phyloP scores from a whole-genome alignment of 2,329 filamentous ascomycete species.

The Nigrospora osmanthi region DNA sequence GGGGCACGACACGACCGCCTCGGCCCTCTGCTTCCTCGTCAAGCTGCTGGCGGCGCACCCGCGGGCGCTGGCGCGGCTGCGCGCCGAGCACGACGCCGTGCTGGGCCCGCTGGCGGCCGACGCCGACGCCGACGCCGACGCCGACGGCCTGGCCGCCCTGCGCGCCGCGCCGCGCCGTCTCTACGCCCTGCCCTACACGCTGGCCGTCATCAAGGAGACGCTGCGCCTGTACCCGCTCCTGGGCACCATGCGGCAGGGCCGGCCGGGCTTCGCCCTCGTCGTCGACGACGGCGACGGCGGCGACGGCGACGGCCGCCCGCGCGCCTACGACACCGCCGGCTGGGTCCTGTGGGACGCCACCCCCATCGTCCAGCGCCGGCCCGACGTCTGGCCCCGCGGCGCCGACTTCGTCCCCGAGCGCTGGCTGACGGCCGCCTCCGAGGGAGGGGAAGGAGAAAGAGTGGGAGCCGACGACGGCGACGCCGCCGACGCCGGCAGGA shows the following conservation, averaged over 20 bases:
- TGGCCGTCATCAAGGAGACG: conserved; percentile 28
- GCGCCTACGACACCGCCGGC: conserved; percentile 16
- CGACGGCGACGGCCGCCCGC: conserved; percentile 19
- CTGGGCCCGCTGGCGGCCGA: conserved; percentile 18
- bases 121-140: conserved; percentile 11
- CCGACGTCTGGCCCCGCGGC: conserved; percentile 21
- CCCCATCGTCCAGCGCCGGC: conserved; percentile 24
- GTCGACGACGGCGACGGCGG: conserved; percentile 28
- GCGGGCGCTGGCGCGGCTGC: conserved; percentile 18
- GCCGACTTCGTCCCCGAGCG: conserved; percentile 24
- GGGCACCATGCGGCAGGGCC: conserved; percentile 27
- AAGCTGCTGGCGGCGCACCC: conserved; percentile 22
- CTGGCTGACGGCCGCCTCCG: conserved; percentile 23
- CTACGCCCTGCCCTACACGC: conserved; percentile 22
- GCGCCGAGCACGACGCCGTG: conserved; percentile 27
- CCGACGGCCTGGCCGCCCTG: conserved; percentile 2
- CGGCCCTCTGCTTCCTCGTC: conserved; percentile 23
- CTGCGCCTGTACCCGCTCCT: conserved; percentile 28
- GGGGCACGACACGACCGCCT: conserved; percentile 28
- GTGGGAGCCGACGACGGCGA: no score
- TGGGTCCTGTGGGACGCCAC: conserved; percentile 10
- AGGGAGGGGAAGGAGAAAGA: no score
- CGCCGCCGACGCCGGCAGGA: no score
- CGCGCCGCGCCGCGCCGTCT: not conserved
- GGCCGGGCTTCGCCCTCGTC: conserved; percentile 20